Evolutionary conservation across 306 rosid genomes (phyloP), one percentile per base, ranked within the genome.

Genomic region (Boehmeria nivea): DNA sequence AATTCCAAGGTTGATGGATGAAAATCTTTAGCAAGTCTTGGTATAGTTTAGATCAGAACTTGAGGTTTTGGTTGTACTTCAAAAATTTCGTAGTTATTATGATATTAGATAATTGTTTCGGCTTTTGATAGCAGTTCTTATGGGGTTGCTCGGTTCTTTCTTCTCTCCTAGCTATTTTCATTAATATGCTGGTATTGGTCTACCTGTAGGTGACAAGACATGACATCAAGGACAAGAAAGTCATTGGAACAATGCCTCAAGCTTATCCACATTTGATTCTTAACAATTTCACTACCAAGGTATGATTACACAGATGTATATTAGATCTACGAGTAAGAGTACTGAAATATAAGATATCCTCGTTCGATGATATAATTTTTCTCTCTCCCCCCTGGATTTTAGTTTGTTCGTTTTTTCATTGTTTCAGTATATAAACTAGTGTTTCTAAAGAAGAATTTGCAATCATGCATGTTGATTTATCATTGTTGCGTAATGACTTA

Each of bases 171-270:
- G 6, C 24, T 37, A 2, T 4, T 66, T 54, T 63, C 48, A 43
- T 43, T 46, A 40, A 56, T 46, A 12, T 48, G 44, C 60, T 74
- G 65, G 66, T 78, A 20, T 28, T 28, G 34, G 36, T 31, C 36
- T 4, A 31, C 63, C 16, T 76, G 18, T 39, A 91, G 94, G 95
- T 84, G 62, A 80, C 98, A 65, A 82, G 98, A 66, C 98, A 91
- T 61, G 98, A 91, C 64, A 78, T 91, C 68, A 87, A 79, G 74
- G 95, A 84, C 74, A 84, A 49, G 75, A 82, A 84, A 74, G 63
- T 76, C 65, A 68, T 87, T 54, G 93, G 96, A 75, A 87, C 96
- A n/a, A 85, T 91, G 86, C 94, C 98, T 8, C 85, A 84, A 72
- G 98, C 88, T 52, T 82, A 80, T 65, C 98, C 98, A 14, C 93